phyloP scores from a whole-genome alignment of 495 filamentous ascomycete genomes.

The Aspergillus homomorphus region DNA sequence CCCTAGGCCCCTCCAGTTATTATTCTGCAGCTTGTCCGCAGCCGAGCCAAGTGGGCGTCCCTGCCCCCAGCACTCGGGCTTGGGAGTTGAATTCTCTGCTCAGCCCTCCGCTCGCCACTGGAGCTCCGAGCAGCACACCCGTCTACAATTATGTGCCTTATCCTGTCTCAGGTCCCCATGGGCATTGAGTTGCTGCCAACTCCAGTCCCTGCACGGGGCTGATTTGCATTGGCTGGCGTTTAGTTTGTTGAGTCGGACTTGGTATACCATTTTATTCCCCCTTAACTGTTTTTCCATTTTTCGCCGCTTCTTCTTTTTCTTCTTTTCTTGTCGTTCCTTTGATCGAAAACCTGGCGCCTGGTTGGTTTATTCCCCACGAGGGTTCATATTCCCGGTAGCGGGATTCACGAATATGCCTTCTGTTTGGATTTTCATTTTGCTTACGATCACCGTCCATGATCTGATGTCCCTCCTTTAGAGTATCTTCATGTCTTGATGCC shows the following conservation, averaged over 20 bases:
- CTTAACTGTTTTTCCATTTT: constrained; percentile 18
- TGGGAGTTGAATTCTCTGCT: constrained; percentile 40
- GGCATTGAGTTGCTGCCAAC: constrained; percentile 12
- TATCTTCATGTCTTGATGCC: constrained; percentile 39
- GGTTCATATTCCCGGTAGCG: neutral
- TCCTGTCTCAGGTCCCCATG: constrained; percentile 29
- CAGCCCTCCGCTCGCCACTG: constrained; percentile 15
- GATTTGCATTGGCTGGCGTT: constrained; percentile 19
- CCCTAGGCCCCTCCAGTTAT: constrained; percentile 29
- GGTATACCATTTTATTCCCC: constrained; percentile 5
- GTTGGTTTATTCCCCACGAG: constrained; percentile 18
- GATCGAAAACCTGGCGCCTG: constrained; percentile 32
- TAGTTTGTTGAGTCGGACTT: constrained; percentile 1
- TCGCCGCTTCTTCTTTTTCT: constrained; percentile 14
- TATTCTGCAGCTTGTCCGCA: constrained; percentile 40
- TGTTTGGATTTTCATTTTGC: constrained; percentile 7
- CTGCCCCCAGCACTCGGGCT: constrained; percentile 23
- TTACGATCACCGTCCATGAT: constrained; percentile 31
- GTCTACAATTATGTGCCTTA: constrained; percentile 41
- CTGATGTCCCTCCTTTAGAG: constrained; percentile 42
- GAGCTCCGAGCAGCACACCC: constrained; percentile 17
- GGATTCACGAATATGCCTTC: constrained; percentile 14
- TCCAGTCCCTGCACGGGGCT: constrained; percentile 1
- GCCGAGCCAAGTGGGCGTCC: constrained; percentile 22
- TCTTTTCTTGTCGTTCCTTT: constrained; percentile 42